phyloP scores from a whole-genome alignment of 768 basidiomycete genomes.

The Cystobasidium onofrii region DNA sequence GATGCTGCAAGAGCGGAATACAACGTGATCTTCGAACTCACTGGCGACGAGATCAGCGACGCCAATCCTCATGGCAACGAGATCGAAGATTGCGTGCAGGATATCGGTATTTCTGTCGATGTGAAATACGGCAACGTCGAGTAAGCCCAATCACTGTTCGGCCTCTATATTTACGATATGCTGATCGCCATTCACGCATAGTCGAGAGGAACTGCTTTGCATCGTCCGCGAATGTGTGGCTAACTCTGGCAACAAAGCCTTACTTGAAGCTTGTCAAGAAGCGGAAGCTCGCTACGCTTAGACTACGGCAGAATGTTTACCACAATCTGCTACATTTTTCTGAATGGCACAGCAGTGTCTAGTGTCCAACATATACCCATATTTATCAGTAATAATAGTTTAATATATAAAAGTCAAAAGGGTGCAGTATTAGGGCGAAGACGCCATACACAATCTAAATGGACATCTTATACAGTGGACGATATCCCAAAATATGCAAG shows the following conservation, averaged over 20 bases:
- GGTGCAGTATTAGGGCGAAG: neutral
- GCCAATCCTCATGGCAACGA: neutral
- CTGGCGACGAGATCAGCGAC: conserved; percentile 33
- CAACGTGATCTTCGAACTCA: conserved; percentile 32
- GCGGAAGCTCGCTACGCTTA: conserved; percentile 30
- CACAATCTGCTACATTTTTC: too few species aligned
- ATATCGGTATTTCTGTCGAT: conserved; percentile 28
- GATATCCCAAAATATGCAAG: too few species aligned
- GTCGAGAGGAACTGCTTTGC: conserved; percentile 27
- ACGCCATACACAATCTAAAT: neutral
- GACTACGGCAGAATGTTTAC: too few species aligned
- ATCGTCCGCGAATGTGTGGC: conserved; percentile 31
- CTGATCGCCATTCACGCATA: neutral
- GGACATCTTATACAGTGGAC: neutral
- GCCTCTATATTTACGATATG: too few species aligned
- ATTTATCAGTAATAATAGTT: neutral
- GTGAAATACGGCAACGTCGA: conserved; percentile 35
- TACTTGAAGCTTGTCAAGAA: conserved; percentile 35
- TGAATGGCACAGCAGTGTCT: too few species aligned
- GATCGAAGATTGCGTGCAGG: conserved; percentile 13
- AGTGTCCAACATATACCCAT: neutral
- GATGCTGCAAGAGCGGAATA: neutral
- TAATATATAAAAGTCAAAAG: neutral
- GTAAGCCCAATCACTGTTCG: conserved; percentile 7
- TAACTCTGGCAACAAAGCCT: neutral